phyloP scores from a whole-genome alignment of 495 filamentous ascomycete genomes.

The Daldinia bambusicola region DNA sequence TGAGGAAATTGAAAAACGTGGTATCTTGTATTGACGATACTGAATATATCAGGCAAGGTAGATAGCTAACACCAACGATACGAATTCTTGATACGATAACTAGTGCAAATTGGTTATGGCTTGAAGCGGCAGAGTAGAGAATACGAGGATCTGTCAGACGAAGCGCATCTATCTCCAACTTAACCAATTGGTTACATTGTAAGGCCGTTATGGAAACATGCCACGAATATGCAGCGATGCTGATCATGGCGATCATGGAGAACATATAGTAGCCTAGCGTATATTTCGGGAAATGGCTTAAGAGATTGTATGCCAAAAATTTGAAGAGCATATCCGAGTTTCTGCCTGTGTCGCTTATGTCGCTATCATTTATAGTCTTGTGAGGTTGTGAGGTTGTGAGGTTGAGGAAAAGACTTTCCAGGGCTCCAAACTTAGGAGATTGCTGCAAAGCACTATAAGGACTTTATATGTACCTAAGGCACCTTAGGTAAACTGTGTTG shows the following conservation, averaged over 20 bases:
- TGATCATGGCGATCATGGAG: slow-evolving; percentile 30
- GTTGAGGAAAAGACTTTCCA: no score
- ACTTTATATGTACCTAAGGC: no score
- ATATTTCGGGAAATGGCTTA: slow-evolving; percentile 8
- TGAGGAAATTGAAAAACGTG: background rate
- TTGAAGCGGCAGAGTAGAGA: slow-evolving; percentile 3
- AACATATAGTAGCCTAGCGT: background rate
- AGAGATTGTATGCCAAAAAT: background rate
- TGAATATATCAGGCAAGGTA: no score
- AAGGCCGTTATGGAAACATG: slow-evolving; percentile 29
- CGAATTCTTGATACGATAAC: slow-evolving; percentile 9
- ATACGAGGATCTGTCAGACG: slow-evolving; percentile 33
- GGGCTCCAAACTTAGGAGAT: no score
- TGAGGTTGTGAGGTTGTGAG: no score
- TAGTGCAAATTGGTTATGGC: background rate
- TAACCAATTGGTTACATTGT: slow-evolving; percentile 30
- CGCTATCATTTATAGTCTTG: no score
- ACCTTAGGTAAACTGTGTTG: background rate
- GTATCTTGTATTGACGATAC: background rate
- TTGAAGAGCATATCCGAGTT: background rate
- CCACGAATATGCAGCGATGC: slow-evolving; percentile 31
- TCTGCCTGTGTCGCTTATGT: background rate
- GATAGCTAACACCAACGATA: background rate
- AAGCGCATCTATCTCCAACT: slow-evolving; percentile 13
- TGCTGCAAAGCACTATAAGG: background rate